A percentile compares a stretch with the other conserved stretches of the same genome.
Conservation (phyloP, 2,329 filamentous ascomycete genomes). For the Cladosporium sp. region DNA sequence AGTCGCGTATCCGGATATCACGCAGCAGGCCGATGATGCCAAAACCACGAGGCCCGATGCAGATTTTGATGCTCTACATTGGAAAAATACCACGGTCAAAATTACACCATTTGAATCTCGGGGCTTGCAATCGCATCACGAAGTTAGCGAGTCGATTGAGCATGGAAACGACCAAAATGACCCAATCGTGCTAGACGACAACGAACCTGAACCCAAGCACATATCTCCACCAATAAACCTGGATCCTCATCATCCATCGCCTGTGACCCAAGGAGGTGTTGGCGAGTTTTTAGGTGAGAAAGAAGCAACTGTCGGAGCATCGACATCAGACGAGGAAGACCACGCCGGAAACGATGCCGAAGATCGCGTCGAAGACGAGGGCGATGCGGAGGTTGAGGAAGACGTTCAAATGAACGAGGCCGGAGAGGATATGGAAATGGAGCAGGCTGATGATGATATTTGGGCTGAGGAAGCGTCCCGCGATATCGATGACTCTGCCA, state of each 20-base stretch:
- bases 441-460: constrained; percentile 32
- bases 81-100: constrained; percentile 18
- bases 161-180: neutral
- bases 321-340: neutral
- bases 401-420: neutral
- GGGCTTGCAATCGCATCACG: neutral
- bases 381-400: neutral
- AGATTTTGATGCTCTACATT: constrained; percentile 25
- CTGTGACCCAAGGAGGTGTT: neutral
- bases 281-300: neutral
- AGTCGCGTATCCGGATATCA: constrained; percentile 21
- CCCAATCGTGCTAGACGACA: constrained; percentile 4
- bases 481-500: constrained; percentile 19
- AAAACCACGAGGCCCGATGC: neutral
- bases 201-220: neutral
- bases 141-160: neutral
- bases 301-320: neutral
- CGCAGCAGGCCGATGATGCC: constrained; percentile 7
- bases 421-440: neutral
- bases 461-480: constrained; percentile 48
- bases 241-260: neutral
- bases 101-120: neutral
- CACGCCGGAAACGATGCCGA: neutral
- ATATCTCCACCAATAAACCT: neutral
- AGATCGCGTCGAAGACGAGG: neutral